phyloP scores from a whole-genome alignment of 2,329 filamentous ascomycete species.

The Diaporthe helianthi region DNA sequence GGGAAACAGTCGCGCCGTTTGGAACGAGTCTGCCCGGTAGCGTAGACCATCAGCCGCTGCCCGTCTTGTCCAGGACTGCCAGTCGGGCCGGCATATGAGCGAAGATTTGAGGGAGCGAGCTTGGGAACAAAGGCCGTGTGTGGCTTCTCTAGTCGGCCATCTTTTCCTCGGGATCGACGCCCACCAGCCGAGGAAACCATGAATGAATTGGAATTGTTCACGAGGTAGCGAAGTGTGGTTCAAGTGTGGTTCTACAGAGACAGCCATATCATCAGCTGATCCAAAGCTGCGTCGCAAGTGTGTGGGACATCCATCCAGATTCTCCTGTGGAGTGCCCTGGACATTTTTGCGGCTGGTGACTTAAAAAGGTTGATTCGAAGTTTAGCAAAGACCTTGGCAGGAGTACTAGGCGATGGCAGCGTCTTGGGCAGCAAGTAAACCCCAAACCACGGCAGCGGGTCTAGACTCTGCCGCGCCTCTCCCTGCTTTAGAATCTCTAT shows the following conservation, averaged over 20 bases:
- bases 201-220: background rate
- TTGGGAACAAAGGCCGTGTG: conserved; percentile 5
- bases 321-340: background rate
- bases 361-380: background rate
- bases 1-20: background rate
- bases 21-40: conserved; percentile 11
- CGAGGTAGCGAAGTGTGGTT: conserved; percentile 9
- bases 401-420: background rate
- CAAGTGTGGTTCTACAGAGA: conserved; percentile 23
- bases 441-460: background rate
- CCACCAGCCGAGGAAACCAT: background rate
- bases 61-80: conserved; percentile 1
- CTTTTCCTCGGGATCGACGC: conserved; percentile 6
- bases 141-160: conserved; percentile 1
- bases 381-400: background rate
- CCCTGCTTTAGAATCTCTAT: background rate
- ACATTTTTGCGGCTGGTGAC: background rate
- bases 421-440: background rate
- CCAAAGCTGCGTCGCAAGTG: conserved; percentile 9
- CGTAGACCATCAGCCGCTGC: conserved; percentile 16
- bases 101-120: background rate
- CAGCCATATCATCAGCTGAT: conserved; percentile 22
- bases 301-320: conserved; percentile 2
- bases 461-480: conserved; percentile 1
- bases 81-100: conserved; percentile 16